A percentile compares a stretch with the other conserved stretches of the same genome.
Evolutionary conservation across 2,329 filamentous ascomycete species (phyloP).

Genomic region (Fusarium acutatum): DNA sequence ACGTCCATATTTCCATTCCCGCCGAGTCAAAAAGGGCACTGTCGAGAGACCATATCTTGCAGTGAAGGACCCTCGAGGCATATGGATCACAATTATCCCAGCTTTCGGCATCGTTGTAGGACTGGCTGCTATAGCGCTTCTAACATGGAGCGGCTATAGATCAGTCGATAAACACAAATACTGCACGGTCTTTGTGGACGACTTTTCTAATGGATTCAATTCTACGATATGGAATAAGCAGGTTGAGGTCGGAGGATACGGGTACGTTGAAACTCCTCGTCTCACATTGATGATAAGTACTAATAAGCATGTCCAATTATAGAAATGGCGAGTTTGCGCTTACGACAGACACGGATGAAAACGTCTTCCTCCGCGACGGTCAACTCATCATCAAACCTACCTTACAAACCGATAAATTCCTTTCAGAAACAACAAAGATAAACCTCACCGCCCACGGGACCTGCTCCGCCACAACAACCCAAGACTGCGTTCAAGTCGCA

Average conservation of each 20-base stretch:
- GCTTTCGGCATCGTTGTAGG: neutral
- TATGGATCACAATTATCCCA: neutral
- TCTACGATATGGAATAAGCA: neutral
- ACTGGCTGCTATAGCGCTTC: neutral
- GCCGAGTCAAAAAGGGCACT: neutral
- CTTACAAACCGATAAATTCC: neutral
- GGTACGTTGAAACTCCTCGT: neutral
- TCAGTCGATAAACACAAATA: neutral
- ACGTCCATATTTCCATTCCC: neutral
- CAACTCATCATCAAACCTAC: neutral
- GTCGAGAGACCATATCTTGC: neutral
- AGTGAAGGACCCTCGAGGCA: neutral
- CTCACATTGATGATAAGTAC: rapidly evolving
- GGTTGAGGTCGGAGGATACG: neutral
- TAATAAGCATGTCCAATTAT: rapidly evolving
- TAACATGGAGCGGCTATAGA: neutral
- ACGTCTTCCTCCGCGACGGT: neutral
- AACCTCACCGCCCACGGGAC: neutral
- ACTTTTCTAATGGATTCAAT: neutral
- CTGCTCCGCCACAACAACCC: neutral
- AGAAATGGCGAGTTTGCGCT: neutral
- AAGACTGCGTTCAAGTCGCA: neutral
- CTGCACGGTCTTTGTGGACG: neutral
- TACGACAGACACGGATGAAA: neutral
- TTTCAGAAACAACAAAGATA: neutral